Percentiles rank a stretch among this genome's conserved stretches.
Conservation (phyloP, 352 stramenopile genomes). For the Phytophthora ramorum region DNA sequence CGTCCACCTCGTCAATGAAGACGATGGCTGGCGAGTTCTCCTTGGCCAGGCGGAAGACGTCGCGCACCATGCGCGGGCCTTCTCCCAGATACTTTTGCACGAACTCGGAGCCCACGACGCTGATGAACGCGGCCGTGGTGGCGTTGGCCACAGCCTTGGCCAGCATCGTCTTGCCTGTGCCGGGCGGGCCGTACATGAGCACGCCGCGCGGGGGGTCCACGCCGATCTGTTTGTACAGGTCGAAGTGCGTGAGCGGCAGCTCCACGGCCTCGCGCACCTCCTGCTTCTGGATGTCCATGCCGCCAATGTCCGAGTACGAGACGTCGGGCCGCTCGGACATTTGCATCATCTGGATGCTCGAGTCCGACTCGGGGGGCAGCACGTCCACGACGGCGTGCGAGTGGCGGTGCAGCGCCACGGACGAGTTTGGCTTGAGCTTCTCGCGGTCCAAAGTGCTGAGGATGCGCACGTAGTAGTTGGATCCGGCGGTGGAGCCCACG, state of each 20-base stretch:
- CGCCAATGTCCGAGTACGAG: conserved; percentile 96
- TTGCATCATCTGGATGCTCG: conserved; percentile 98
- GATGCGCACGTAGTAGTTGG: conserved; percentile 99
- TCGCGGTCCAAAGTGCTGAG: conserved; percentile 98
- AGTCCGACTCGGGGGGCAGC: conserved; percentile 98
- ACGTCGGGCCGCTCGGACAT: conserved; percentile 99
- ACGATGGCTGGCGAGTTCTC: conserved; percentile 99
- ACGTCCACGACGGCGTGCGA: conserved; percentile 99
- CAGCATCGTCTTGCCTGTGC: conserved; percentile 99
- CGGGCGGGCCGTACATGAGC: conserved; percentile 96
- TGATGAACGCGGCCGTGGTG: conserved; percentile 99
- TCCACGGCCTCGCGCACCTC: conserved; percentile 99
- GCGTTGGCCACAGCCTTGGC: conserved; percentile 99
- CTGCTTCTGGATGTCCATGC: conserved; percentile 99
- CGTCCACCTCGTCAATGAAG: conserved; percentile 99
- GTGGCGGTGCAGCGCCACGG: conserved; percentile 98
- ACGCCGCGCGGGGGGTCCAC: conserved; percentile 99
- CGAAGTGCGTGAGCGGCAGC: conserved; percentile 98
- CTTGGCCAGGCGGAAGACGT: conserved; percentile 99
- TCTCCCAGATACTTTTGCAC: conserved; percentile 99
- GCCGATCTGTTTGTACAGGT: conserved; percentile 99
- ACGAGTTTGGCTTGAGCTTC: conserved; percentile 99
- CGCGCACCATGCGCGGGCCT: conserved; percentile 99
- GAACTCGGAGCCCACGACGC: conserved; percentile 98
- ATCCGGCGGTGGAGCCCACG: conserved; percentile 96